Conservation (phyloP, 306 rosid species). For the Citrullus colocynthis region DNA sequence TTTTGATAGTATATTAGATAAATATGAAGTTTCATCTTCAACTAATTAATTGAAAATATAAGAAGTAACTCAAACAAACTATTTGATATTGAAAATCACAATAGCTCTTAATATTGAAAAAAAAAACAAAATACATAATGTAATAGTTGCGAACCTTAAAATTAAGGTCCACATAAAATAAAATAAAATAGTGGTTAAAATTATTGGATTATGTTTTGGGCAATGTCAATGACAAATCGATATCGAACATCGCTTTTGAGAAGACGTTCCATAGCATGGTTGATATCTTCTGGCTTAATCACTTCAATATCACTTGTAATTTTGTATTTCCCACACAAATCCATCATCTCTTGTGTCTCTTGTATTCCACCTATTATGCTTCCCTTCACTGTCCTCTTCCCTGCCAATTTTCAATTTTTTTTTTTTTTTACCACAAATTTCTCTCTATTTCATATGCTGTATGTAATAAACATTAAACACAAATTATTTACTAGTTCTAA, state of each 20-base stretch:
- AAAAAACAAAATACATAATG: background rate
- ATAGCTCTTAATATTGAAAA: background rate
- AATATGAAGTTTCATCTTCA: too few relatives aligned
- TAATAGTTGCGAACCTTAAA: too few relatives aligned
- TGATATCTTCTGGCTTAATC: conserved; percentile 24
- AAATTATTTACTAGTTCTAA: too few relatives aligned
- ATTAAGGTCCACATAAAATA: too few relatives aligned
- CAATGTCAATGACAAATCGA: conserved; percentile 62
- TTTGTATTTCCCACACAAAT: conserved; percentile 45
- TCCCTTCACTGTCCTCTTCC: conserved; percentile 57
- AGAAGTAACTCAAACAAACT: too few relatives aligned
- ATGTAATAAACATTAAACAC: too few relatives aligned
- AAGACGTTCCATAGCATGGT: conserved; percentile 41
- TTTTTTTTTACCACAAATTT: background rate
- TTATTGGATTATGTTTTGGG: background rate
- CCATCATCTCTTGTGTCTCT: conserved; percentile 63
- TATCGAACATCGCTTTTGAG: conserved; percentile 44
- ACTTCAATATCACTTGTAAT: conserved; percentile 54
- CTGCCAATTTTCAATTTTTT: conserved; percentile 11
- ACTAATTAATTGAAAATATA: too few relatives aligned
- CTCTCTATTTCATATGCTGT: background rate
- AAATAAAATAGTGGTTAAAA: background rate
- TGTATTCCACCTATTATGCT: conserved; percentile 62
- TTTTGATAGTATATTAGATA: too few relatives aligned
- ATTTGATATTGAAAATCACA: background rate